A percentile compares a stretch with the other conserved stretches of the same genome.
Conservation (phyloP, 2,329 filamentous ascomycete species). For the Fusarium subtropicale region DNA sequence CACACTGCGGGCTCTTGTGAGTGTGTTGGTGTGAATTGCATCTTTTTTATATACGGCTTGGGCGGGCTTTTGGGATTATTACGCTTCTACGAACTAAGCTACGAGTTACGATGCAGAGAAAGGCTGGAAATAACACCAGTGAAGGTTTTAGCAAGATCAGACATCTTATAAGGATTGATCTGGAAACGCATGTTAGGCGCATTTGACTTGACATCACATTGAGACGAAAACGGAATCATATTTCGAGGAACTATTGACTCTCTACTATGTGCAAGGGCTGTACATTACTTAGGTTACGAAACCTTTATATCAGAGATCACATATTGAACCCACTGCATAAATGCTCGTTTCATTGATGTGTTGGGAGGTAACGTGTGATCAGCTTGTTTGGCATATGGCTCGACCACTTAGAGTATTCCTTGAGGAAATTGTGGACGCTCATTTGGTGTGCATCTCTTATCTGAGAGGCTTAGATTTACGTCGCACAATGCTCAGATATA, state of each 20-base stretch:
- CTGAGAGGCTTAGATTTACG: not conserved
- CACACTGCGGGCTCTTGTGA: not conserved
- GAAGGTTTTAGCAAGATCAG: not conserved
- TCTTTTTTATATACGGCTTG: constrained; percentile 13
- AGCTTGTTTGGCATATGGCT: not conserved
- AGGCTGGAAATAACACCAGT: not conserved
- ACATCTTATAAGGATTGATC: not conserved
- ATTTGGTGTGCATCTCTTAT: not conserved
- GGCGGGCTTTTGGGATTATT: not conserved
- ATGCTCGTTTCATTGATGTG: not conserved
- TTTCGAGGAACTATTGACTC: constrained; percentile 17
- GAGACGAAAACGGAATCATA: constrained; percentile 25
- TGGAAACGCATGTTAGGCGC: not conserved
- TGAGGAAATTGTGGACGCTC: too few relatives aligned
- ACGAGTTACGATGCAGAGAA: constrained; percentile 7
- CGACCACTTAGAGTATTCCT: not conserved
- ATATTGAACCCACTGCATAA: not conserved
- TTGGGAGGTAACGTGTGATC: not conserved
- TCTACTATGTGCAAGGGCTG: not conserved
- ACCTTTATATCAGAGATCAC: not conserved
- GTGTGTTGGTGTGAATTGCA: not conserved
- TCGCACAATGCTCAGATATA: not conserved
- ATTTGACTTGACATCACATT: constrained; percentile 19
- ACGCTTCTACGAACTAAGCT: constrained; percentile 26
- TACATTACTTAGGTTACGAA: not conserved